These are phyloP conservation scores for Umbelopsis isabellina DNA, from an alignment of 192 early-diverging fungal genomes.

Conservation along the genomic window DNA sequence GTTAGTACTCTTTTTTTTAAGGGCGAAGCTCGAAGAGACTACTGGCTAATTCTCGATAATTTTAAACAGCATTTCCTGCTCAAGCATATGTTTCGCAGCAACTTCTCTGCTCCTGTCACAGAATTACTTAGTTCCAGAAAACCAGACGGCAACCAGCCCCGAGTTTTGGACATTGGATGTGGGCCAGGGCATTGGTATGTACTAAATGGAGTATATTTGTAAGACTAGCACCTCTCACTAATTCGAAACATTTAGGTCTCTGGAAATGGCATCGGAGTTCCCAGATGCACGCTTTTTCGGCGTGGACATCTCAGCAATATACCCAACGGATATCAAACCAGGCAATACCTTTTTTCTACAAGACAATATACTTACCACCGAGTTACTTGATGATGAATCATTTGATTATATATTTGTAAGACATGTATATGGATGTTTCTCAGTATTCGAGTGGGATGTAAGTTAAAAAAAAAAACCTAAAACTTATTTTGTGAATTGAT, in stretches of 20 bases:
- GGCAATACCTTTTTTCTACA: slow-evolving; percentile 20
- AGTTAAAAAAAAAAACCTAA: background rate
- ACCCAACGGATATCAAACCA: slow-evolving; percentile 30
- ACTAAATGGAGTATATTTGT: slow-evolving; percentile 12
- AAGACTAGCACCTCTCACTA: slow-evolving; percentile 12
- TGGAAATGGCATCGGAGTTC: slow-evolving; percentile 47
- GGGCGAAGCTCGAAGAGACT: background rate
- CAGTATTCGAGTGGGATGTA: slow-evolving; percentile 27
- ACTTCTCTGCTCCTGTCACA: slow-evolving; percentile 32
- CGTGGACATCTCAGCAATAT: slow-evolving; percentile 37
- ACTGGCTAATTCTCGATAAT: background rate
- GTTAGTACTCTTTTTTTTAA: slow-evolving; percentile 18
- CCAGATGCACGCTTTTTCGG: slow-evolving; percentile 36
- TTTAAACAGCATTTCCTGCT: slow-evolving; percentile 25
- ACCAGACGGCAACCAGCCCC: background rate
- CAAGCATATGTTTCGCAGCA: slow-evolving; percentile 27
- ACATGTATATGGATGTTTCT: slow-evolving; percentile 28
- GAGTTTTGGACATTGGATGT: background rate
- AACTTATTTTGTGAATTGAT: background rate
- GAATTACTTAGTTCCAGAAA: slow-evolving; percentile 19
- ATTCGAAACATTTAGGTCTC: slow-evolving; percentile 18
- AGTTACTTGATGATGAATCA: slow-evolving; percentile 17
- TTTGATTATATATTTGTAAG: slow-evolving; percentile 37
- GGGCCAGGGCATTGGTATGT: slow-evolving; percentile 1
- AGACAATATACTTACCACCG: slow-evolving; percentile 19